phyloP scores from a whole-genome alignment of 73 alveolate genomes.

The Tetrahymena borealis region DNA sequence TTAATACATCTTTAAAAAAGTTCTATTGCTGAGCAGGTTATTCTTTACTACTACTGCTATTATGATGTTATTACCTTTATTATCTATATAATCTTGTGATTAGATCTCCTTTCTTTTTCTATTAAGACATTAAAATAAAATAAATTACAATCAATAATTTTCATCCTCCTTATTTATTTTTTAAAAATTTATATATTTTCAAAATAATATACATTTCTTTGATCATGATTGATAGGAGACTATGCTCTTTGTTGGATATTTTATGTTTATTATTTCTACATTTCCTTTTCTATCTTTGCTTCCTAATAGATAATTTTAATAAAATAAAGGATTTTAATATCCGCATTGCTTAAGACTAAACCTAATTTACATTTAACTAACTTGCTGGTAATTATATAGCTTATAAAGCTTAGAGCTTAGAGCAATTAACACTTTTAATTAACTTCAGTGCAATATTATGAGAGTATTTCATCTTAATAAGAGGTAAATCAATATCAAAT shows the following conservation, averaged over 20 bases:
- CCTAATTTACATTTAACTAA: neutral
- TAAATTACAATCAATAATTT: no score
- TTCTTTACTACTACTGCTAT: neutral
- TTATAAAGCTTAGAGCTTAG: neutral
- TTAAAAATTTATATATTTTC: neutral
- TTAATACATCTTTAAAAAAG: neutral
- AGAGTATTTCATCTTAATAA: conserved; percentile 45
- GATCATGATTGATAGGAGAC: neutral
- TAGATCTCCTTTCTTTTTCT: neutral
- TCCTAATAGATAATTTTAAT: neutral
- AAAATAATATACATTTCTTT: neutral
- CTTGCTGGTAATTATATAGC: neutral
- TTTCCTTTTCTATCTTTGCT: neutral
- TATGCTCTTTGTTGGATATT: neutral
- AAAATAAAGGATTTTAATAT: no score
- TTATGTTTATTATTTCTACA: neutral
- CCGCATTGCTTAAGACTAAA: no score
- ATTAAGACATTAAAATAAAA: neutral
- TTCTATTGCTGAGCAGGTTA: neutral
- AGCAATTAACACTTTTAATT: conserved; percentile 14
- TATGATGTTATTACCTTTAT: neutral
- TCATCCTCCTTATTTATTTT: neutral
- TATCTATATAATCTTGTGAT: neutral
- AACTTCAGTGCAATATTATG: conserved; percentile 20
- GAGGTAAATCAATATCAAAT: conserved; percentile 12